Percentiles rank a stretch among this genome's conserved stretches.
Evolutionary conservation across 352 stramenopile species (phyloP).

Genomic region (Globisporangium mamillatum): DNA sequence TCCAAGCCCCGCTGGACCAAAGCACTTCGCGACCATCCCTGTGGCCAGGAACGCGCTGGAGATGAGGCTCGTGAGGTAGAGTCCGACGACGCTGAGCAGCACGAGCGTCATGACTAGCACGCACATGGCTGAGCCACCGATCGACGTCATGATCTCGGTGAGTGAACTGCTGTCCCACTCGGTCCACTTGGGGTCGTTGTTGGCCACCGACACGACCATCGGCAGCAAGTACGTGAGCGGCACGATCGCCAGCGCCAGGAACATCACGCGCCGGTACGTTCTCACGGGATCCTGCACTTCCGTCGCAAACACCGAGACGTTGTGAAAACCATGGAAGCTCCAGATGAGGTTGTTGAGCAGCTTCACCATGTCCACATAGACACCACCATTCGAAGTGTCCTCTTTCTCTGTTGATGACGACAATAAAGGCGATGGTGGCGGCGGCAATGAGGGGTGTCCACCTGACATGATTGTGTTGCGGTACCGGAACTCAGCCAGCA

Average conservation of each 20-base stretch:
- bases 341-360: conserved; percentile 43
- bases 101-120: conserved; percentile 33
- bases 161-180: conserved; percentile 38
- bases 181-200: conserved; percentile 41
- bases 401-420: neutral
- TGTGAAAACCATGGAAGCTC: conserved; percentile 58
- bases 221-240: conserved; percentile 48
- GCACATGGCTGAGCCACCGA: conserved; percentile 33
- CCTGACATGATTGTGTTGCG: conserved; percentile 15
- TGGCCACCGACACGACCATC: conserved; percentile 30
- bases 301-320: conserved; percentile 48
- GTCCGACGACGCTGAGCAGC: conserved; percentile 33
- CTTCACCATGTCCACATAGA: conserved; percentile 21
- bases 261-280: conserved; percentile 44
- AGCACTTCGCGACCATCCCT: conserved; percentile 50
- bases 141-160: conserved; percentile 28
- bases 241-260: conserved; percentile 33
- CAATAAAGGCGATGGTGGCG: neutral
- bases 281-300: conserved; percentile 32
- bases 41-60: conserved; percentile 52
- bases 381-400: neutral
- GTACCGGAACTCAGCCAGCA: conserved; percentile 31
- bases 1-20: conserved; percentile 40
- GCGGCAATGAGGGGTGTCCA: neutral
- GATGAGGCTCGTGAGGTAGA: conserved; percentile 46